phyloP scores from a whole-genome alignment of 345 rosid species.

The Sapria himalayana region DNA sequence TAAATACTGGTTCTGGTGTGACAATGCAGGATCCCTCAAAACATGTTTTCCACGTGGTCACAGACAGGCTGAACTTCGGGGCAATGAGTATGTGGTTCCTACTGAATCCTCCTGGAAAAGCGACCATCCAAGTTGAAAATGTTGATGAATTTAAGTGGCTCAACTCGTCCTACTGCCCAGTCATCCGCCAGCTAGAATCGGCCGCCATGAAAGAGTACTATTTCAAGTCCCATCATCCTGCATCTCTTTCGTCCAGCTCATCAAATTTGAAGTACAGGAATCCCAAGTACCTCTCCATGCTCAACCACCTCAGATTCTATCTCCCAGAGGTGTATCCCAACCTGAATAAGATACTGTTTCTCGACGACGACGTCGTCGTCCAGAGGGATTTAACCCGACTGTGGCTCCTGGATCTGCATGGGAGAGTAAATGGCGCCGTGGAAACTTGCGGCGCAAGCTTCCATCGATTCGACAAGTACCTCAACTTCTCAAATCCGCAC shows the following conservation, averaged over 20 bases:
- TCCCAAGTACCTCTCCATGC: conserved; percentile 95
- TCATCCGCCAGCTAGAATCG: conserved; percentile 81
- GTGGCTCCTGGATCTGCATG: conserved; percentile 66
- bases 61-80: conserved; percentile 82
- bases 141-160: conserved; percentile 98
- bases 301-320: conserved; percentile 86
- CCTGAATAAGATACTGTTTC: conserved; percentile 76
- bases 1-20: too few species aligned
- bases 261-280: conserved; percentile 89
- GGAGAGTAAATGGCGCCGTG: conserved; percentile 94
- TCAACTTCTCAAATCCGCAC: conserved; percentile 83
- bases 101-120: conserved; percentile 80
- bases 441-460: conserved; percentile 99
- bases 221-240: conserved; percentile 89
- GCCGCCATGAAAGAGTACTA: conserved; percentile 91
- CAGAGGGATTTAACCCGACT: conserved; percentile 84
- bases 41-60: conserved; percentile 93
- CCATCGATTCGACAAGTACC: conserved; percentile 91
- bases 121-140: conserved; percentile 89
- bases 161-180: conserved; percentile 92
- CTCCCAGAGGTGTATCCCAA: conserved; percentile 87
- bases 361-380: conserved; percentile 94
- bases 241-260: conserved; percentile 55
- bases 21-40: conserved; percentile 71
- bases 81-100: conserved; percentile 99